Conservation (phyloP, 768 basidiomycete species). For the Cubamyces lactineus region DNA sequence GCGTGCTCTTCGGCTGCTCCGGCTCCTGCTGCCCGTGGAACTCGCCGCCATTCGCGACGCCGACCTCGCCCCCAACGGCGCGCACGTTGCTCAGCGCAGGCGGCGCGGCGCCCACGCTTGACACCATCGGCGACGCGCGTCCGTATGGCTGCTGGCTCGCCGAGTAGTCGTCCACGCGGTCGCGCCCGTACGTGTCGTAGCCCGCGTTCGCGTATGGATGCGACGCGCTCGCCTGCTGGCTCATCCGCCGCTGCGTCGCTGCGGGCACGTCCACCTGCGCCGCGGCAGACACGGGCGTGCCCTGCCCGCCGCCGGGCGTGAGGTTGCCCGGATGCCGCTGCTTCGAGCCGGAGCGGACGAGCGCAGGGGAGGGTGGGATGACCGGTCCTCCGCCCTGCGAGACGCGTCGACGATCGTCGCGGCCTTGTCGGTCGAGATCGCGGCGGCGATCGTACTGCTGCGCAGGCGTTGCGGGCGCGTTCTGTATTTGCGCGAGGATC, state of each 20-base stretch:
- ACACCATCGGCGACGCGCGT: constrained; percentile 83
- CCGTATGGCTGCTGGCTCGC: constrained; percentile 61
- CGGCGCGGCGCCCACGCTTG: constrained; percentile 65
- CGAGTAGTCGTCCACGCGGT: constrained; percentile 57
- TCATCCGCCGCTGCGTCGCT: constrained; percentile 47
- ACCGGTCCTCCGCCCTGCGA: constrained; percentile 60
- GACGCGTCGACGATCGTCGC: constrained; percentile 69
- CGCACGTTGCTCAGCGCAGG: constrained; percentile 76
- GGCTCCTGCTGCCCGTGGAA: constrained; percentile 61
- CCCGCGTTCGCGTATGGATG: constrained; percentile 78
- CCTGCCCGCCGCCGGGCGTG: constrained; percentile 56
- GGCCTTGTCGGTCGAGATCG: constrained; percentile 56
- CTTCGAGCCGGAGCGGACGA: constrained; percentile 78
- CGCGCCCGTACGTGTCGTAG: constrained; percentile 54
- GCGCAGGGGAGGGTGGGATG: constrained; percentile 74
- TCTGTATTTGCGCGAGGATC: constrained; percentile 67
- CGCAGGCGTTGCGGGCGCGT: constrained; percentile 45
- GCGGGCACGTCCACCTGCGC: constrained; percentile 77
- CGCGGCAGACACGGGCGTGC: constrained; percentile 72
- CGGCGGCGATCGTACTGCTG: constrained; percentile 57
- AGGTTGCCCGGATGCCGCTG: constrained; percentile 62
- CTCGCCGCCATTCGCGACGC: constrained; percentile 62
- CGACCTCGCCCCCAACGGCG: constrained; percentile 69
- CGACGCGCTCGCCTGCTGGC: constrained; percentile 47
- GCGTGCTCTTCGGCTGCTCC: constrained; percentile 54